Evolutionary conservation across 2,329 filamentous ascomycete genomes (phyloP).

Genomic region (Lojkania enalia): DNA sequence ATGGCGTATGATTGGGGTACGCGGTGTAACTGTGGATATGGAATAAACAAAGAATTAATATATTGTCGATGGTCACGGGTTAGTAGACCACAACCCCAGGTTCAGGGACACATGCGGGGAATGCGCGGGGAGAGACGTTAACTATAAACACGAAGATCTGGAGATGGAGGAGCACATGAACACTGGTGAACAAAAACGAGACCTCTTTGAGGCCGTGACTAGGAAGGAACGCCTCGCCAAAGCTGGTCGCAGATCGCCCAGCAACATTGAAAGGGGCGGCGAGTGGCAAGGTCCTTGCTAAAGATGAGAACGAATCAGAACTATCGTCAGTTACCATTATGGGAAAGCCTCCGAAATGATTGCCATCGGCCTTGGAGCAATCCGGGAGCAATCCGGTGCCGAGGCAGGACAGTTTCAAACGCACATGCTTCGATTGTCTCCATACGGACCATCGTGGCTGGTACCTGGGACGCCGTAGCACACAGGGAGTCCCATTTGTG

Average conservation of each 20-base stretch:
- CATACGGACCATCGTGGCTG: constrained; percentile 10
- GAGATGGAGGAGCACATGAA: constrained; percentile 30
- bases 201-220: constrained; percentile 20
- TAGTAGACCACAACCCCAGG: constrained; percentile 4
- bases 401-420: constrained; percentile 13
- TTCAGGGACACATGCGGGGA: constrained; percentile 14
- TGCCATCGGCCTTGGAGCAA: constrained; percentile 24
- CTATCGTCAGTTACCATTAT: constrained; percentile 24
- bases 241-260: constrained; percentile 19
- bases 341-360: constrained; percentile 38
- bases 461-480: constrained; percentile 9
- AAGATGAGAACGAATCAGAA: constrained; percentile 20
- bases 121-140: constrained; percentile 34
- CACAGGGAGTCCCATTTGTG: constrained; percentile 10
- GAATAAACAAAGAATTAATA: constrained; percentile 6
- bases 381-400: constrained; percentile 12
- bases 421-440: constrained; percentile 23
- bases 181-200: constrained; percentile 15
- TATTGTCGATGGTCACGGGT: constrained; percentile 7
- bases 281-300: constrained; percentile 28
- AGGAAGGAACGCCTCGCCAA: constrained; percentile 10
- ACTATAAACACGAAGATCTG: constrained; percentile 16
- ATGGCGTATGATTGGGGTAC: constrained; percentile 18
- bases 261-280: constrained; percentile 24
- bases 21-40: constrained; percentile 7